phyloP scores from a whole-genome alignment of 768 basidiomycete species.

The Arthromyces matolae region DNA sequence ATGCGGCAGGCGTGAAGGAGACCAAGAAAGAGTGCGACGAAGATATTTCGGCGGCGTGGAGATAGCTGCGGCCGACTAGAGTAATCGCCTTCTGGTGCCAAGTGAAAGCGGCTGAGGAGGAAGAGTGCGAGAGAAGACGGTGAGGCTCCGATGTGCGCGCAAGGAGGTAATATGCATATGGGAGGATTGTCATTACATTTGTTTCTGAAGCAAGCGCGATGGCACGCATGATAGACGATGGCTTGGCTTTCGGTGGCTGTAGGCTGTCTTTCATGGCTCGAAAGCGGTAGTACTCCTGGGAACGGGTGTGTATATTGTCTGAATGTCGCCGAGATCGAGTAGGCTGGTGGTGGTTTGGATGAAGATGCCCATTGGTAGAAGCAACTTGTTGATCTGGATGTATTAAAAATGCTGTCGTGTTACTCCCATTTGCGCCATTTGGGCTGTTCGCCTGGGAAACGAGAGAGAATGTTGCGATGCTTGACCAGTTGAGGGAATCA shows the following conservation, averaged over 20 bases:
- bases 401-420: neutral
- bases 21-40: conserved; percentile 37
- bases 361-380: no score
- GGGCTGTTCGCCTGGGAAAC: neutral
- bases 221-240: conserved; percentile 40
- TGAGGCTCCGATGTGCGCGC: conserved; percentile 34
- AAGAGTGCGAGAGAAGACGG: conserved; percentile 33
- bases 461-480: conserved; percentile 4
- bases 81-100: conserved; percentile 39
- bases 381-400: neutral
- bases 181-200: conserved; percentile 36
- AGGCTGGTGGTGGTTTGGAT: neutral
- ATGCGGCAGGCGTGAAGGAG: conserved; percentile 31
- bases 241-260: conserved; percentile 27
- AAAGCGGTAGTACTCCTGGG: conserved; percentile 7
- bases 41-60: conserved; percentile 37
- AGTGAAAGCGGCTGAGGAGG: conserved; percentile 30
- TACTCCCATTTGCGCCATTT: neutral
- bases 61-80: conserved; percentile 36
- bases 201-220: conserved; percentile 41
- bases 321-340: conserved; percentile 4
- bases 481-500: conserved; percentile 3
- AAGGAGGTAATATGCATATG: conserved; percentile 47
- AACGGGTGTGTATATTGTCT: neutral
- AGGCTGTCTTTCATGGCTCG: conserved; percentile 7